Percentiles rank a stretch among this genome's conserved stretches.
These are phyloP conservation scores for Botrytis elliptica DNA, from an alignment of 2,329 filamentous ascomycete genomes.

Conservation along the genomic window DNA sequence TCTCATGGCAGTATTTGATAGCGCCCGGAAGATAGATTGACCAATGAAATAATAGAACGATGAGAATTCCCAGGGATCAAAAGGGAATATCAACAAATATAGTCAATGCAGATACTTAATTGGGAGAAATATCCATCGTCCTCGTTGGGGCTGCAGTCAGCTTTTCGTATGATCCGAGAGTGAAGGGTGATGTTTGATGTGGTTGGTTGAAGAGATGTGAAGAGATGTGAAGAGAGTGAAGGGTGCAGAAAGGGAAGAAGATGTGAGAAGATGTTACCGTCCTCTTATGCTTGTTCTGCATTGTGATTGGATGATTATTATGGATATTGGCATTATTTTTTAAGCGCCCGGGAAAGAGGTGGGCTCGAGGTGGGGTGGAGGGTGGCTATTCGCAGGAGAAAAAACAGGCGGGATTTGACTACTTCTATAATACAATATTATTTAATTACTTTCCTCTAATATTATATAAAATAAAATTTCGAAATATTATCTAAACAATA, in stretches of 20 bases:
- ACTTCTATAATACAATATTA: no score
- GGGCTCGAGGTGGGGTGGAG: not conserved
- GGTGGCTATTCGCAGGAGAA: no score
- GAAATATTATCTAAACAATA: no score
- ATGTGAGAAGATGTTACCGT: not conserved
- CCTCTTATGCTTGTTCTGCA: not conserved
- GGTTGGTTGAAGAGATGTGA: conserved; percentile 9
- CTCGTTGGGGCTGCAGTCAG: not conserved
- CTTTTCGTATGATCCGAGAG: not conserved
- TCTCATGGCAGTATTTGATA: conserved; percentile 1
- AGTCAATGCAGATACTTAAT: not conserved
- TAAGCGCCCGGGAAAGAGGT: conserved; percentile 3
- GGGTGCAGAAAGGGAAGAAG: not conserved
- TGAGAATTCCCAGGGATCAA: not conserved
- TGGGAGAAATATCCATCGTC: not conserved
- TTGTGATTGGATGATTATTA: conserved; percentile 2
- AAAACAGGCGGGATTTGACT: no score
- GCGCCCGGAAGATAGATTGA: conserved; percentile 8
- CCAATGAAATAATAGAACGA: not conserved
- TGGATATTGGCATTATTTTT: not conserved
- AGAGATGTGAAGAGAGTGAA: conserved; percentile 1
- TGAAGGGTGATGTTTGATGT: not conserved
- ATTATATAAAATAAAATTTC: no score
- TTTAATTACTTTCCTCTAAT: no score
- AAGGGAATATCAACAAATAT: not conserved